Evolutionary conservation across 2,329 filamentous ascomycete genomes (phyloP), one percentile per base, ranked within the genome.

Genomic region (Scopulariopsis brevicaulis): DNA sequence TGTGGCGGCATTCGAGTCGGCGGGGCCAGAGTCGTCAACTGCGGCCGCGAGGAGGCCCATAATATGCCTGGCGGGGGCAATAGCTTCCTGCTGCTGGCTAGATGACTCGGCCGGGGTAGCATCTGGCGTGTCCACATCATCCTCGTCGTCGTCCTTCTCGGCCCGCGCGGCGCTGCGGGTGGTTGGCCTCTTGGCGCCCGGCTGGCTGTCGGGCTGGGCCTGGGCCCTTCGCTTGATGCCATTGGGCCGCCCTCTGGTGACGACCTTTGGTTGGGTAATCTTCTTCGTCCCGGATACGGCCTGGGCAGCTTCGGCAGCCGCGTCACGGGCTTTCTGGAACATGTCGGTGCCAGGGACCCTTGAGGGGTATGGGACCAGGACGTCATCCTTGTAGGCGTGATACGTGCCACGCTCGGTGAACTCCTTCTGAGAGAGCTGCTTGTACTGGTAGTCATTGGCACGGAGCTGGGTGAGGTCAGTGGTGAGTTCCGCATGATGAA

Each of bases 211-310:
- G 1, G 71, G 72, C 60, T 77, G 75, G 32, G 74, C 76, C 15
- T 74, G 75, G 6, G 79, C 74, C 64, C 75, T 80, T 25, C 80
- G 76, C 69, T 82, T 83, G 60, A 64, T 67, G 57, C 64, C 65
- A 28, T 56, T 58, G 24, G 22, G 34, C 20, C 59, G 51, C 12
- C 57, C 55, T 25, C 64, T 60, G 32, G 66, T 58, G n/a, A 63
- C 58, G 34, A 64, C 63, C 55, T 50, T 37, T 4, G 35, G 48
- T 20, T 57, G 46, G 4, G 46, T 46, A n/a, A 51, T 28, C 15
- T 32, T 22, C 34, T 57, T 57, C 15, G 57, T 34, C 56, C 35
- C 55, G 28, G 50, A 57, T 15, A 66, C 63, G 40, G 66, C 70
- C 57, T 68, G 71, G 57, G 71, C 67, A 59, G 71, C 68, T 52